These are phyloP conservation scores for Colletotrichum horii DNA, from an alignment of 2,329 filamentous ascomycete genomes.

Conservation along the genomic window DNA sequence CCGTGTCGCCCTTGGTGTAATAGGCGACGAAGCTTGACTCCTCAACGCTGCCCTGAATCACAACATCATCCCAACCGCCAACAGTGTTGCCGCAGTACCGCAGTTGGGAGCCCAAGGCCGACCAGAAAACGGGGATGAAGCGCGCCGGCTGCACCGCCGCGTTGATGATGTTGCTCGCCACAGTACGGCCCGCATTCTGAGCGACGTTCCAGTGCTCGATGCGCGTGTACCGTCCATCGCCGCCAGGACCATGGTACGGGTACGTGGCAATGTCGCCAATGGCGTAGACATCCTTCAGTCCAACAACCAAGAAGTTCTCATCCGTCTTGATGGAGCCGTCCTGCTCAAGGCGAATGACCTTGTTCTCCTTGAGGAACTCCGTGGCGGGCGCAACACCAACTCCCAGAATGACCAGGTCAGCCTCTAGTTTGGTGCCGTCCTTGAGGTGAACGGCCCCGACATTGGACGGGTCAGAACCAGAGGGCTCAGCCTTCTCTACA, in stretches of 20 bases:
- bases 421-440: conserved; percentile 82
- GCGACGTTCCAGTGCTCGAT: conserved; percentile 99
- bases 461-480: conserved; percentile 67
- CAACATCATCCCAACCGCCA: conserved; percentile 83
- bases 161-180: conserved; percentile 77
- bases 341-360: conserved; percentile 71
- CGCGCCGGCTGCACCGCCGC: conserved; percentile 65
- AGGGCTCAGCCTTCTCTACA: conserved; percentile 84
- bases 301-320: conserved; percentile 77
- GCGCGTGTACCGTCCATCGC: conserved; percentile 73
- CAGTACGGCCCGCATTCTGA: conserved; percentile 86
- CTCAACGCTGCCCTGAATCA: conserved; percentile 78
- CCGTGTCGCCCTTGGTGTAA: conserved; percentile 83
- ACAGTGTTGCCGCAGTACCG: conserved; percentile 89
- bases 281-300: conserved; percentile 84
- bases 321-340: conserved; percentile 89
- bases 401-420: conserved; percentile 90
- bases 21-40: conserved; percentile 87
- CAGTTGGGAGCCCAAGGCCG: conserved; percentile 85
- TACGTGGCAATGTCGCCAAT: conserved; percentile 95
- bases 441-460: conserved; percentile 85
- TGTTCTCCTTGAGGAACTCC: conserved; percentile 77
- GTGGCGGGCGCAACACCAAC: conserved; percentile 90
- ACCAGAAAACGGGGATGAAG: conserved; percentile 98
- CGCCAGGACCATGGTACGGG: conserved; percentile 90